These are phyloP conservation scores for Malania oleifera DNA, from an alignment of 164 flowering plant genomes.

Conservation along the genomic window DNA sequence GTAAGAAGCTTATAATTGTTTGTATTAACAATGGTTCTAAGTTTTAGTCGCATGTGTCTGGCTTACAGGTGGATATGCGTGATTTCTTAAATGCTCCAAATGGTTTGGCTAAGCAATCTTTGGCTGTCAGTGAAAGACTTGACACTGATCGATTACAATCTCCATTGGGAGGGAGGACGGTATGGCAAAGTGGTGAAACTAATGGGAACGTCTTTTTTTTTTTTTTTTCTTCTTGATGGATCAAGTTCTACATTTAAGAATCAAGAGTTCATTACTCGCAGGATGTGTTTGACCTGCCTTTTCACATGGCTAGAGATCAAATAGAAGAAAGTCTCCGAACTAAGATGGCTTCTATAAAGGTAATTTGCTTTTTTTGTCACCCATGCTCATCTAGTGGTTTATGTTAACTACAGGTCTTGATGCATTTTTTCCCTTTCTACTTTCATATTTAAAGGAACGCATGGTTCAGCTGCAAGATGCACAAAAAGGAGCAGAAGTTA, in stretches of 20 bases:
- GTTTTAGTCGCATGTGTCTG: slow-evolving; percentile 4
- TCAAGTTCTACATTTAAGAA: background rate
- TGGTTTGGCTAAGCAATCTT: slow-evolving; percentile 64
- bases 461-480: slow-evolving; percentile 92
- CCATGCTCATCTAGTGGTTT: background rate
- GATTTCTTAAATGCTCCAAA: slow-evolving; percentile 92
- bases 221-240: too few relatives aligned
- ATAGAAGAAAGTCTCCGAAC: slow-evolving; percentile 90
- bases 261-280: slow-evolving; percentile 23
- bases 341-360: slow-evolving; percentile 95
- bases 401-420: background rate
- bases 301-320: slow-evolving; percentile 95
- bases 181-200: slow-evolving; percentile 27
- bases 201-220: slow-evolving; percentile 4
- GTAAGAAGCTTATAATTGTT: background rate
- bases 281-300: slow-evolving; percentile 98
- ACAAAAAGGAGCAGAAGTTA: slow-evolving; percentile 84
- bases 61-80: slow-evolving; percentile 80
- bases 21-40: background rate
- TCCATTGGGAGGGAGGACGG: slow-evolving; percentile 92
- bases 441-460: slow-evolving; percentile 53
- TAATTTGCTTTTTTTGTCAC: slow-evolving; percentile 13
- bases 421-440: background rate
- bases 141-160: slow-evolving; percentile 69
- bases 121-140: slow-evolving; percentile 40